Evolutionary conservation across 768 basidiomycete species (phyloP).

Genomic region (Russula ochroleuca): DNA sequence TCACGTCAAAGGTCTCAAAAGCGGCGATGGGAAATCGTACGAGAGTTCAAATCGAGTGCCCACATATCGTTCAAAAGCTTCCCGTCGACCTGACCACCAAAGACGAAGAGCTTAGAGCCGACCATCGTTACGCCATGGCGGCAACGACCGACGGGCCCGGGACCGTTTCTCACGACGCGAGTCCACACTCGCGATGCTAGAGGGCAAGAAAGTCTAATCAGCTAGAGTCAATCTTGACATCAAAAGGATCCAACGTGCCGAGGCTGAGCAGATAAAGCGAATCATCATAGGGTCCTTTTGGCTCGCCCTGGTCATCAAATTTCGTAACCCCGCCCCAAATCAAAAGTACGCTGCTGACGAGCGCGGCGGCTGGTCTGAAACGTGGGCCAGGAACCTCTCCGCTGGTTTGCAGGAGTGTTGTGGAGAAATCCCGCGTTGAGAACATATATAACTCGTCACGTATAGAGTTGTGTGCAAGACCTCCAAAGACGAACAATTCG

Average conservation of each 20-base stretch:
- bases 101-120: constrained; percentile 88
- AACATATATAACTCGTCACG: constrained; percentile 91
- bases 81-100: constrained; percentile 94
- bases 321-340: constrained; percentile 95
- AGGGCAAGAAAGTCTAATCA: background rate
- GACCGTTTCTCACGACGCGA: constrained; percentile 68
- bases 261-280: constrained; percentile 90
- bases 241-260: constrained; percentile 49
- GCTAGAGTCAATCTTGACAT: background rate
- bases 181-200: constrained; percentile 95
- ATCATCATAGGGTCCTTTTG: constrained; percentile 79
- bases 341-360: constrained; percentile 91
- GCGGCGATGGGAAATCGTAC: constrained; percentile 46
- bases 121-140: constrained; percentile 94
- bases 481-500: constrained; percentile 94
- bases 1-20: constrained; percentile 15
- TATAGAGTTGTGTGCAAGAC: constrained; percentile 84
- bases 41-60: constrained; percentile 91
- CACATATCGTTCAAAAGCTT: constrained; percentile 92
- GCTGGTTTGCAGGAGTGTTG: constrained; percentile 76
- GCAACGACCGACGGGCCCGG: constrained; percentile 82
- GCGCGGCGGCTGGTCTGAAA: constrained; percentile 88
- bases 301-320: constrained; percentile 55
- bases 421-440: constrained; percentile 69
- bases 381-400: constrained; percentile 85